Percentiles rank a stretch among this genome's conserved stretches.
Evolutionary conservation across 108 stramenopile species (phyloP).

Genomic region (Aurantiochytrium sp.): DNA sequence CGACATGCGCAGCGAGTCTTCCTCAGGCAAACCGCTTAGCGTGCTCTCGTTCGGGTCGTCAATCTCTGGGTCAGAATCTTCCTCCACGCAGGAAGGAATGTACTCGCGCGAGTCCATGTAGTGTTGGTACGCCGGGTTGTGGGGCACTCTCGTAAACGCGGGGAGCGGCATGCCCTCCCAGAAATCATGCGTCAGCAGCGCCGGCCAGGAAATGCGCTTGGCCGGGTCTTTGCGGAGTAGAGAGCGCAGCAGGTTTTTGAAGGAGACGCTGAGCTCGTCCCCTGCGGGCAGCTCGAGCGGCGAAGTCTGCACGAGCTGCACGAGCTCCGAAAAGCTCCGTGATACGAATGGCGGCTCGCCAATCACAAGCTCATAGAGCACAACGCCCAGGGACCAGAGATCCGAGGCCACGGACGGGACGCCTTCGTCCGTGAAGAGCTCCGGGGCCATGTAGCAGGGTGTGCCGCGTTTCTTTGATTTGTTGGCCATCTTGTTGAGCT

Average conservation of each 20-base stretch:
- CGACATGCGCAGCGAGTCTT: neutral
- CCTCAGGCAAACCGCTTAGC: neutral
- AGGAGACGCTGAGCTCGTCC: constrained; percentile 35
- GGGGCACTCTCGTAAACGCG: constrained; percentile 33
- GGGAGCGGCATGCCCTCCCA: constrained; percentile 46
- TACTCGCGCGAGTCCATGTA: neutral
- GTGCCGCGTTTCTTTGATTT: constrained; percentile 17
- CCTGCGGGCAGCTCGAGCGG: constrained; percentile 25
- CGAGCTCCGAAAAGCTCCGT: neutral
- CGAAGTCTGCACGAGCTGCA: neutral
- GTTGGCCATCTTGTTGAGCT: neutral
- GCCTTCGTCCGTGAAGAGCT: constrained; percentile 46
- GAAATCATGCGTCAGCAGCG: constrained; percentile 46
- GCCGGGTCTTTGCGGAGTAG: constrained; percentile 42
- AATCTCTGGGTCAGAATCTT: neutral
- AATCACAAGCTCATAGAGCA: constrained; percentile 50
- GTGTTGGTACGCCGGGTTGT: constrained; percentile 37
- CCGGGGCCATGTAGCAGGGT: constrained; percentile 56
- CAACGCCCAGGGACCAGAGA: constrained; percentile 54
- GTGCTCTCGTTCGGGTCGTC: neutral
- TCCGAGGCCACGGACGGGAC: constrained; percentile 52
- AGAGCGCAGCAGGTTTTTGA: constrained; percentile 44
- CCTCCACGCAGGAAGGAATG: neutral
- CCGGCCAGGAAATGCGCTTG: constrained; percentile 44
- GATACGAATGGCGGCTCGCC: constrained; percentile 38